These are phyloP conservation scores for Metarhizium rileyi DNA, from an alignment of 2,329 filamentous ascomycete genomes.

Conservation along the genomic window DNA sequence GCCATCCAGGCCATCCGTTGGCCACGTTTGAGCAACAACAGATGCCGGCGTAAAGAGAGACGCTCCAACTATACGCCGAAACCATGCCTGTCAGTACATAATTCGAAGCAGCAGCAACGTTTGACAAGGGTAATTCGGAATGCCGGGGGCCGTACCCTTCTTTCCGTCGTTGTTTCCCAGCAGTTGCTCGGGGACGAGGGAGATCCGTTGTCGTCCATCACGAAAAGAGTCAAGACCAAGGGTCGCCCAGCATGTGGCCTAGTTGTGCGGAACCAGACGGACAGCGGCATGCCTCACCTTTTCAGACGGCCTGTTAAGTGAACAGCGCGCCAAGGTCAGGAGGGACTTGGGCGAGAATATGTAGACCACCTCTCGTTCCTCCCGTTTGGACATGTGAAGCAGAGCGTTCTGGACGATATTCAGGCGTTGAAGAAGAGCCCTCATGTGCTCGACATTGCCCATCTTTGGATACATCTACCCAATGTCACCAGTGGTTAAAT, in stretches of 20 bases:
- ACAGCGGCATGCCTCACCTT: slow-evolving; percentile 58
- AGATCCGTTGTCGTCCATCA: slow-evolving; percentile 69
- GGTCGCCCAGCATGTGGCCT: neutral
- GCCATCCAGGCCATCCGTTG: too few species aligned
- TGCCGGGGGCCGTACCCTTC: slow-evolving; percentile 57
- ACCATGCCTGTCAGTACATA: slow-evolving; percentile 14
- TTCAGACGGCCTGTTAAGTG: slow-evolving; percentile 48
- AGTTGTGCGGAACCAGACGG: slow-evolving; percentile 19
- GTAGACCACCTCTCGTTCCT: slow-evolving; percentile 51
- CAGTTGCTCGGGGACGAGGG: slow-evolving; percentile 67
- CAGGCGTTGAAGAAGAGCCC: slow-evolving; percentile 48
- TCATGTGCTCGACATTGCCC: slow-evolving; percentile 49
- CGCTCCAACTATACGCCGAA: too few species aligned
- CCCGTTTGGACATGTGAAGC: slow-evolving; percentile 53
- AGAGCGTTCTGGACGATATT: slow-evolving; percentile 58
- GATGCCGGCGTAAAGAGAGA: too few species aligned
- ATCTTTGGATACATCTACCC: slow-evolving; percentile 70
- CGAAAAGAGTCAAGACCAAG: slow-evolving; percentile 13
- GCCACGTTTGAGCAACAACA: too few species aligned
- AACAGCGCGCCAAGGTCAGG: slow-evolving; percentile 42
- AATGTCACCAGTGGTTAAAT: slow-evolving; percentile 63
- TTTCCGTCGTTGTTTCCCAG: slow-evolving; percentile 68
- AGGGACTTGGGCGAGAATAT: slow-evolving; percentile 45
- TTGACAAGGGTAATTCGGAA: slow-evolving; percentile 65
- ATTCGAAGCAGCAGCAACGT: slow-evolving; percentile 38